Evolutionary conservation across 176 grass and related monocot genomes (phyloP), one percentile per base, ranked within the genome.

Genomic region (Aegilops sharonensis): DNA sequence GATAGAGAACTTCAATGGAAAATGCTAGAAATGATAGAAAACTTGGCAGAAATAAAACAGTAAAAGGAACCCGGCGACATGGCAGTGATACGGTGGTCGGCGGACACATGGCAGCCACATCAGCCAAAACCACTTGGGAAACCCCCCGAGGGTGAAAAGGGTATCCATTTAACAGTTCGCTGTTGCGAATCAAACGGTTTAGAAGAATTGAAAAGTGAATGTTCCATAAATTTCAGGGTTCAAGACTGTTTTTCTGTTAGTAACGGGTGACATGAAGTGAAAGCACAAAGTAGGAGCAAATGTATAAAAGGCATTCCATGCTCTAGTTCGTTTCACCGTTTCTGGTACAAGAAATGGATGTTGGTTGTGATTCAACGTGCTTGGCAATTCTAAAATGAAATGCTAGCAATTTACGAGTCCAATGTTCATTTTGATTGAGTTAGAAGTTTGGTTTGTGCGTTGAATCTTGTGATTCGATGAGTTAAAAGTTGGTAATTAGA

Each of bases 281-380:
- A 25, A 27, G 42, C n/a, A 8, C 34, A 30, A 89, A 81, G 17
- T 45, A 4, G 9, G 42, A 80, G 60, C 13, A 79, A 78, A 87
- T 47, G 15, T 27, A 79, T 2, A 64, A 34, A 80, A 60, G 24
- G 65, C 18, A 68, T 39, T 68, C 13, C 42, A 68, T 7, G 43
- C 47, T 27, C 36, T 48, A 87, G 20, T 61, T 5, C 0, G 40
- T 74, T 57, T 67, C 20, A 56, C 47, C n/a, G 17, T 81, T 64
- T 69, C 68, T 62, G 81, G 63, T 21, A 75, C 14, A 69, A 61
- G 4, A 85, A 81, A 60, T 39, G 64, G 40, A 68, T 81, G 60
- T 75, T 76, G 88, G 24, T 31, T 54, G 52, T 32, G 0, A 27
- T 77, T 85, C 83, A 32, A 80, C 15, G 14, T 48, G 45, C 69